These are phyloP conservation scores for Gossypium raimondii DNA, from an alignment of 345 rosid genomes.

Conservation along the genomic window DNA sequence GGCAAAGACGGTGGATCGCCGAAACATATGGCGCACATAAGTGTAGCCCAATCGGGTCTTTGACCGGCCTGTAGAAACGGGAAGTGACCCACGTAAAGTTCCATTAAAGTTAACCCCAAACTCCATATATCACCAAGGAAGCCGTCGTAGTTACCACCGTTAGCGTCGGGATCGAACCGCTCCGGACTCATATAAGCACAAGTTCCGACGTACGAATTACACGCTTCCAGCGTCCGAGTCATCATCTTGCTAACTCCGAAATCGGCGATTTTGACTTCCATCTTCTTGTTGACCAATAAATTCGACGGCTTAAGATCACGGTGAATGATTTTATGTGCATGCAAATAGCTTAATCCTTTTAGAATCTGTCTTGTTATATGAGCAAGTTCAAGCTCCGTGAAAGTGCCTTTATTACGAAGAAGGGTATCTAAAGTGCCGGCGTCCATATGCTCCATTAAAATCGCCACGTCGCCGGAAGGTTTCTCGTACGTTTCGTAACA, in stretches of 20 bases:
- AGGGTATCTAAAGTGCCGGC: slow-evolving; percentile 60
- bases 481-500: slow-evolving; percentile 59
- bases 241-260: slow-evolving; percentile 83
- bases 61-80: slow-evolving; percentile 65
- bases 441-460: slow-evolving; percentile 84
- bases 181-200: slow-evolving; percentile 97
- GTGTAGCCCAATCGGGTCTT: slow-evolving; percentile 83
- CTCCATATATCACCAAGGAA: slow-evolving; percentile 91
- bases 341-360: slow-evolving; percentile 59
- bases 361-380: slow-evolving; percentile 59
- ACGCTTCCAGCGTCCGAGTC: slow-evolving; percentile 57
- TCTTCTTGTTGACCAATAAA: slow-evolving; percentile 45
- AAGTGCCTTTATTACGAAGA: slow-evolving; percentile 35
- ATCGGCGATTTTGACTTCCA: slow-evolving; percentile 78
- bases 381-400: slow-evolving; percentile 46
- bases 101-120: slow-evolving; percentile 70
- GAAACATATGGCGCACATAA: slow-evolving; percentile 89
- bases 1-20: slow-evolving; percentile 76
- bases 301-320: slow-evolving; percentile 87
- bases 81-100: slow-evolving; percentile 71
- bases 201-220: slow-evolving; percentile 87
- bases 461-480: slow-evolving; percentile 59
- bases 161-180: slow-evolving; percentile 64
- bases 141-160: slow-evolving; percentile 56
- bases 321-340: slow-evolving; percentile 64